These are phyloP conservation scores for Didymellaceae sp. DNA, from an alignment of 2,329 filamentous ascomycete species.

Conservation along the genomic window DNA sequence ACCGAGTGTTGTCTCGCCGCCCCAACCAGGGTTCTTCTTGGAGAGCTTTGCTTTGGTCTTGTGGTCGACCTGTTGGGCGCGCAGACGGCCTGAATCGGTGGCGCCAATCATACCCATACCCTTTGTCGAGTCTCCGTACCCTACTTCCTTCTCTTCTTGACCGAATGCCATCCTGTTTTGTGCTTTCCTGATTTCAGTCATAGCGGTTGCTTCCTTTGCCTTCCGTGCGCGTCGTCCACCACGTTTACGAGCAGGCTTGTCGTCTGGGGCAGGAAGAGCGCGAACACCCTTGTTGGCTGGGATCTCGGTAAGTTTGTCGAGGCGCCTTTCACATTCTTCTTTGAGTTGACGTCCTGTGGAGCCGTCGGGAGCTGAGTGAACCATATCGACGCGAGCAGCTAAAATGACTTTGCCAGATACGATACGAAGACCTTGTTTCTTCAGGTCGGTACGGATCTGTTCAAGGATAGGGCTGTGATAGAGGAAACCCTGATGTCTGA, in stretches of 20 bases:
- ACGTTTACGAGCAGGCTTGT: slow-evolving; percentile 91
- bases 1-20: slow-evolving; percentile 65
- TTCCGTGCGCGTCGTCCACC: slow-evolving; percentile 89
- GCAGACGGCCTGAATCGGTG: slow-evolving; percentile 84
- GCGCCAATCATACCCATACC: slow-evolving; percentile 96
- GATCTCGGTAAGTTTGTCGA: slow-evolving; percentile 92
- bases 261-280: slow-evolving; percentile 89
- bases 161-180: slow-evolving; percentile 97
- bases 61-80: slow-evolving; percentile 87
- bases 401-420: slow-evolving; percentile 92
- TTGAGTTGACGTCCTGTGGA: slow-evolving; percentile 82
- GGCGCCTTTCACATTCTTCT: slow-evolving; percentile 79
- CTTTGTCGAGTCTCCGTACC: slow-evolving; percentile 85
- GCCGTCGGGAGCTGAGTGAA: slow-evolving; percentile 81
- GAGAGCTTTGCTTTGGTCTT: slow-evolving; percentile 91
- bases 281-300: slow-evolving; percentile 86
- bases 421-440: slow-evolving; percentile 92
- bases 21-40: slow-evolving; percentile 97
- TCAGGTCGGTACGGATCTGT: slow-evolving; percentile 82
- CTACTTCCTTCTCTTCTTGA: slow-evolving; percentile 92
- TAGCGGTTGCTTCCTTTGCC: slow-evolving; percentile 94
- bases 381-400: slow-evolving; percentile 88
- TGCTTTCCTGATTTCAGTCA: slow-evolving; percentile 94
- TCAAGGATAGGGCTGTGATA: slow-evolving; percentile 91
- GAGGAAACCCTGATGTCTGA: slow-evolving; percentile 90